A percentile compares a stretch with the other conserved stretches of the same genome.
phyloP scores from a whole-genome alignment of 2,329 filamentous ascomycete genomes.

The Paecilomyces formosus region DNA sequence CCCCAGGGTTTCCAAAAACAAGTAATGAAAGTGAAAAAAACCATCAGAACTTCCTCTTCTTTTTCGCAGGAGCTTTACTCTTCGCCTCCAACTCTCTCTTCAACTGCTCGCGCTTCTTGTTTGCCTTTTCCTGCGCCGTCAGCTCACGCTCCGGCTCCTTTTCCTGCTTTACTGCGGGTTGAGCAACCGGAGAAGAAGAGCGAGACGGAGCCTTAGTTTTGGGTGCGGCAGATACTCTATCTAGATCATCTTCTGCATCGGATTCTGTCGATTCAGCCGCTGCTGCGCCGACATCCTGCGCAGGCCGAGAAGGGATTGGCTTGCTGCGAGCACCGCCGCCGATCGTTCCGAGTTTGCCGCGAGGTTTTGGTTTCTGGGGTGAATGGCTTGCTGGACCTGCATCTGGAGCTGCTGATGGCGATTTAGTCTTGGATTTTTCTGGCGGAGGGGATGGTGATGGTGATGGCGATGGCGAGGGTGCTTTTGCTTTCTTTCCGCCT shows the following conservation, averaged over 20 bases:
- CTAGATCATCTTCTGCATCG: slow-evolving; percentile 2
- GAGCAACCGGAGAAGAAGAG: slow-evolving; percentile 7
- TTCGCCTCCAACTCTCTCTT: slow-evolving; percentile 47
- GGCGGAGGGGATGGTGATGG: slow-evolving; percentile 10
- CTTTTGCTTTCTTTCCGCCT: slow-evolving; percentile 16
- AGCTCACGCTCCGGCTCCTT: slow-evolving; percentile 16
- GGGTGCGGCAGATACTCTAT: slow-evolving; percentile 3
- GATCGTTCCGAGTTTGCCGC: slow-evolving; percentile 28
- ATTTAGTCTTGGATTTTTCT: not conserved
- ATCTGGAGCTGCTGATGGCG: not conserved
- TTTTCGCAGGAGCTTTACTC: slow-evolving; percentile 47
- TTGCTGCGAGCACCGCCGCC: slow-evolving; percentile 13
- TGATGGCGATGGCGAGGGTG: slow-evolving; percentile 5
- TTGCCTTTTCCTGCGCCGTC: slow-evolving; percentile 46
- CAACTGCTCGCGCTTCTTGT: slow-evolving; percentile 49
- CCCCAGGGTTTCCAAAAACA: not conserved
- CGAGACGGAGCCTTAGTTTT: slow-evolving; percentile 5
- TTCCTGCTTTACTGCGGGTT: slow-evolving; percentile 10
- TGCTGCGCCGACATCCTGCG: not conserved
- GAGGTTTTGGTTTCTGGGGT: slow-evolving; percentile 13
- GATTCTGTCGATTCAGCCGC: not conserved
- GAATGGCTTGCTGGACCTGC: slow-evolving; percentile 3
- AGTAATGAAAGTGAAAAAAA: not conserved
- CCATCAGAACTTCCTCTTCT: slow-evolving; percentile 49
- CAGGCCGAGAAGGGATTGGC: not conserved